Conservation (phyloP, 2,329 filamentous ascomycete genomes). For the Paracorniculantispora psalliotae region DNA sequence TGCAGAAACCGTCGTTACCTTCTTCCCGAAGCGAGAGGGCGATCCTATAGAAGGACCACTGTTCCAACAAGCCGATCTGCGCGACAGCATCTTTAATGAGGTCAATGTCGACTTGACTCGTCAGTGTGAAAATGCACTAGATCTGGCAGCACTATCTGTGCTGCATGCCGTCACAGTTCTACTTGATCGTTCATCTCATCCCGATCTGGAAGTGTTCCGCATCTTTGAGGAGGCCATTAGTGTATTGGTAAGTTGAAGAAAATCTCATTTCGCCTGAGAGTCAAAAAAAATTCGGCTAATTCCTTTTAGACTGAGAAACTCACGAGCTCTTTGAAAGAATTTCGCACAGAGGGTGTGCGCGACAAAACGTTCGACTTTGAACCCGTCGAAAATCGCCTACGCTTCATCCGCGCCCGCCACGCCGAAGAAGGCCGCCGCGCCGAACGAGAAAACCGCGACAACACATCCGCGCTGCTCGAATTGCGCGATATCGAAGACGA, state of each 20-base stretch:
- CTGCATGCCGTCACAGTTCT: conserved; percentile 59
- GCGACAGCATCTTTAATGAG: conserved; percentile 61
- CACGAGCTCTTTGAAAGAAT: conserved; percentile 57
- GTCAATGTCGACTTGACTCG: conserved; percentile 60
- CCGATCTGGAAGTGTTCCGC: conserved; percentile 57
- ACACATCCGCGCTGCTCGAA: conserved; percentile 58
- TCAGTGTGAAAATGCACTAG: conserved; percentile 56
- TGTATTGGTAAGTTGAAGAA: conserved; percentile 43
- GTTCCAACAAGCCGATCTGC: conserved; percentile 56
- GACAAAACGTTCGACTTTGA: conserved; percentile 38
- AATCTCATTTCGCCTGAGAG: not conserved
- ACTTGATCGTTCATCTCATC: conserved; percentile 54
- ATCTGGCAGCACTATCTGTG: conserved; percentile 58
- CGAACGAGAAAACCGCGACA: conserved; percentile 56
- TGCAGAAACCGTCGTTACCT: conserved; percentile 46
- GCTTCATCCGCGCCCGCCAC: conserved; percentile 34
- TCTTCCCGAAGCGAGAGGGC: conserved; percentile 52
- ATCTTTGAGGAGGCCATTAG: conserved; percentile 64
- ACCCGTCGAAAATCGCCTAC: conserved; percentile 35
- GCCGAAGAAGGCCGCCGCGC: conserved; percentile 38
- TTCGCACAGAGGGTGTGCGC: conserved; percentile 53
- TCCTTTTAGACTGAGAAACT: conserved; percentile 53
- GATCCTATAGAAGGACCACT: conserved; percentile 49
- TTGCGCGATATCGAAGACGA: conserved; percentile 62
- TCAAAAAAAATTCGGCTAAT: not conserved